phyloP scores from a whole-genome alignment of 257 asterid species.

The Anisodus acutangulus region DNA sequence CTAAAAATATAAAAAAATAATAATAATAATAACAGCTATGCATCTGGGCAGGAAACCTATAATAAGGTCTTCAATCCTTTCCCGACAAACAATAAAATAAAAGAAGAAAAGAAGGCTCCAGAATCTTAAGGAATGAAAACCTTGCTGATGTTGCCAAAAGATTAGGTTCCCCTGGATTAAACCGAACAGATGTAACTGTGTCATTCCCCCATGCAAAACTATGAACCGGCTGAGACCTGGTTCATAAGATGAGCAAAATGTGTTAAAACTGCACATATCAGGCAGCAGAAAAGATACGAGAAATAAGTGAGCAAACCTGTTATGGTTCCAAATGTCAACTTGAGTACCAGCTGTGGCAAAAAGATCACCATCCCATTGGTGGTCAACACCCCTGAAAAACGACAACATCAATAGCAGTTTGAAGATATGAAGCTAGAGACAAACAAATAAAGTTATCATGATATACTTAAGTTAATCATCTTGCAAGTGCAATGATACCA shows the following conservation, averaged over 20 bases:
- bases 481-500: not conserved
- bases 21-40: not conserved
- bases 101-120: not conserved
- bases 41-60: not conserved
- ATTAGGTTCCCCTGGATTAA: conserved; percentile 94
- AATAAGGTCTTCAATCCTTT: not conserved
- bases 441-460: not conserved
- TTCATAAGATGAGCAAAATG: conserved; percentile 33
- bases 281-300: not conserved
- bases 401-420: conserved; percentile 21
- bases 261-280: conserved; percentile 9
- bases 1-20: not conserved
- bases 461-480: not conserved
- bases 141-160: conserved; percentile 86
- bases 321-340: conserved; percentile 95
- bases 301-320: conserved; percentile 56
- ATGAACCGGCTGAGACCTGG: conserved; percentile 90
- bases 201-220: conserved; percentile 85
- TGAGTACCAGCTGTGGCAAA: conserved; percentile 99
- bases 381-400: conserved; percentile 85
- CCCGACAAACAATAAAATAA: not conserved
- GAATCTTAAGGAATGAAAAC: conserved; percentile 44
- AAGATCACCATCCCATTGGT: conserved; percentile 83
- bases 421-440: not conserved
- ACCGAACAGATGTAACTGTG: conserved; percentile 76